Conservation (phyloP, 768 basidiomycete genomes). For the Russula sp. region DNA sequence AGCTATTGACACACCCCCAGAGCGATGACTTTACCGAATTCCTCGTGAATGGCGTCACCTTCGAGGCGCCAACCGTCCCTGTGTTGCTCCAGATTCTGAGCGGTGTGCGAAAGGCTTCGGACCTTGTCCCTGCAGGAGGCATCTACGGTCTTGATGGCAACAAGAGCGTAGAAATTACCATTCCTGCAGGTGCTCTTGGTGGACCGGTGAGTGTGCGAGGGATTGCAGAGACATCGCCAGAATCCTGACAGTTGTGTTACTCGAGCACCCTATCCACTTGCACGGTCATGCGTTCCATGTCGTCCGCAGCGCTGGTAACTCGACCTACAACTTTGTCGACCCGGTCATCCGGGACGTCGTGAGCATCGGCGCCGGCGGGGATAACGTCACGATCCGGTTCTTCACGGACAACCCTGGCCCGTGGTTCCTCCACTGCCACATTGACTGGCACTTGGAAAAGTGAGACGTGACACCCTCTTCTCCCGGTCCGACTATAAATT, state of each 20-base stretch:
- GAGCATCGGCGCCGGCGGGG: slow-evolving; percentile 11
- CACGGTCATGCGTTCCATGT: no score
- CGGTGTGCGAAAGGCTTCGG: slow-evolving; percentile 40
- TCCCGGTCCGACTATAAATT: no score
- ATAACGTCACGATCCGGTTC: slow-evolving; percentile 27
- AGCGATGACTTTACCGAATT: slow-evolving; percentile 24
- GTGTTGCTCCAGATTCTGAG: slow-evolving; percentile 54
- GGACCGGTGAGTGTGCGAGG: background rate
- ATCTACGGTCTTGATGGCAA: slow-evolving; percentile 43
- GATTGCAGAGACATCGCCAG: background rate
- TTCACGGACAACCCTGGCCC: slow-evolving; percentile 3
- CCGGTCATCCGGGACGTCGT: slow-evolving; percentile 44
- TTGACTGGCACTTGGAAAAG: slow-evolving; percentile 27
- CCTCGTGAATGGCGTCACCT: slow-evolving; percentile 34
- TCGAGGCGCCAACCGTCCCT: slow-evolving; percentile 39
- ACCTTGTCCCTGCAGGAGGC: slow-evolving; percentile 44
- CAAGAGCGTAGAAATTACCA: slow-evolving; percentile 39
- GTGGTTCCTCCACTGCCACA: slow-evolving; percentile 30
- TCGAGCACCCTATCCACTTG: no score
- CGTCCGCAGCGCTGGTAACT: no score
- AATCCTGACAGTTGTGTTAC: background rate
- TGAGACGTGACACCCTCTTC: background rate
- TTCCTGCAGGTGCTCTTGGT: background rate
- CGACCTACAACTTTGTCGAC: slow-evolving; percentile 29
- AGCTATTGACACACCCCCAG: background rate